phyloP scores from a whole-genome alignment of 139 green algal species.

The Chlamydomonas sp. region DNA sequence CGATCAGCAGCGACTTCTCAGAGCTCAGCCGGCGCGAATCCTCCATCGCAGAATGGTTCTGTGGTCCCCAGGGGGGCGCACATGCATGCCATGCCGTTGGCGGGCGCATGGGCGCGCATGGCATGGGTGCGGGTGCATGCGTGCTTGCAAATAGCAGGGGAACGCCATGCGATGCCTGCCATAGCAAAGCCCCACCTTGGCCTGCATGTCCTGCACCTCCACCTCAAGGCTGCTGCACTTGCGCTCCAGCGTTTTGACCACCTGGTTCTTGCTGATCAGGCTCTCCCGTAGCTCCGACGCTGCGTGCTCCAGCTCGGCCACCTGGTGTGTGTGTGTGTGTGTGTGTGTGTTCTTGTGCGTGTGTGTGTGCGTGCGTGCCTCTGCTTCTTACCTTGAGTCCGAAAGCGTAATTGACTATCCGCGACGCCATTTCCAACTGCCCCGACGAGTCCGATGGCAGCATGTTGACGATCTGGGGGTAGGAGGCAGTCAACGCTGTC shows the following conservation, averaged over 20 bases:
- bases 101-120: not conserved
- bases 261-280: conserved; percentile 31
- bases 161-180: not conserved
- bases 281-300: conserved; percentile 39
- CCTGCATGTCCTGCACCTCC: conserved; percentile 37
- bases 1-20: conserved; percentile 63
- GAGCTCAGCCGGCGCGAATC: conserved; percentile 47
- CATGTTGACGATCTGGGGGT: conserved; percentile 30
- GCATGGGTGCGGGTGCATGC: conserved; percentile 5
- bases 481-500: no score
- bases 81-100: not conserved
- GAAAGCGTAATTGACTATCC: conserved; percentile 33
- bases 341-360: not conserved
- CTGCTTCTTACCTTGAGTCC: conserved; percentile 21
- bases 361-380: not conserved
- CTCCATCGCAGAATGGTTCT: conserved; percentile 42
- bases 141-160: not conserved
- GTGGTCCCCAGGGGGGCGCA: not conserved
- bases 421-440: conserved; percentile 36
- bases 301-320: conserved; percentile 37
- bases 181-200: conserved; percentile 31
- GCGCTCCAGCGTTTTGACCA: conserved; percentile 41
- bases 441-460: conserved; percentile 29
- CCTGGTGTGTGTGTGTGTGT: conserved; percentile 19
- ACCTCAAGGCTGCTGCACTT: conserved; percentile 33